These are phyloP conservation scores for Geotrichum phurueaensis DNA, from an alignment of 1,139 yeast genomes.

Conservation along the genomic window DNA sequence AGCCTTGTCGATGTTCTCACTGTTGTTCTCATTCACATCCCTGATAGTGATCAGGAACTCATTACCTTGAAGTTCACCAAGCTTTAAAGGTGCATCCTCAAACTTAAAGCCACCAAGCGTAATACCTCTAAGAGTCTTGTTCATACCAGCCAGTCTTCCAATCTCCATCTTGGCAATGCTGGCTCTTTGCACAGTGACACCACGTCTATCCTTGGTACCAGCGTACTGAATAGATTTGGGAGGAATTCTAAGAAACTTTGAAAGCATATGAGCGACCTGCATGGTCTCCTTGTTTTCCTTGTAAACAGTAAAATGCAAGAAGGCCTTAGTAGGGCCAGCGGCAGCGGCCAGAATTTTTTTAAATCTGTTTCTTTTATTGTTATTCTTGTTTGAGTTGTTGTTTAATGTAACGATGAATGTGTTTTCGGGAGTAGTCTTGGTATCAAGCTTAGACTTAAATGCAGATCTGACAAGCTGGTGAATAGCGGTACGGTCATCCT, in stretches of 20 bases:
- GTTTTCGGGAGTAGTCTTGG: constrained; percentile 67
- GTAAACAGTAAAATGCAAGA: constrained; percentile 71
- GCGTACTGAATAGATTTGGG: constrained; percentile 70
- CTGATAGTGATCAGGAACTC: constrained; percentile 81
- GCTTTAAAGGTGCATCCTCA: constrained; percentile 52
- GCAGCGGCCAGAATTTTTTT: constrained; percentile 14
- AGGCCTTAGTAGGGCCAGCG: constrained; percentile 41
- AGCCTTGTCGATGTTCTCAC: constrained; percentile 45
- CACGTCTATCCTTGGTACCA: constrained; percentile 96
- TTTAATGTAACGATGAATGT: constrained; percentile 30
- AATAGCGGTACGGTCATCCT: constrained; percentile 62
- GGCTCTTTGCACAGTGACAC: constrained; percentile 83
- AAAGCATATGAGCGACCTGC: constrained; percentile 78
- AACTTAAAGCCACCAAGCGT: constrained; percentile 74
- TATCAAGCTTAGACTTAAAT: constrained; percentile 69
- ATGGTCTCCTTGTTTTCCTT: constrained; percentile 96
- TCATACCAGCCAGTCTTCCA: constrained; percentile 72
- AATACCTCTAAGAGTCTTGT: constrained; percentile 66
- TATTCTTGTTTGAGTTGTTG: constrained; percentile 39
- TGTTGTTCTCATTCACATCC: constrained; percentile 47
- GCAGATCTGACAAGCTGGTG: constrained; percentile 73
- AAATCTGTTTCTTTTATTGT: constrained; percentile 25
- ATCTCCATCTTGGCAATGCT: constrained; percentile 66
- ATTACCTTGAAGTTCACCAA: constrained; percentile 85
- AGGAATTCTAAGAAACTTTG: constrained; percentile 69